Base-by-base conservation (phyloP, 2,329 filamentous ascomycete genomes). In the Hypoxylon sp. region DNA sequence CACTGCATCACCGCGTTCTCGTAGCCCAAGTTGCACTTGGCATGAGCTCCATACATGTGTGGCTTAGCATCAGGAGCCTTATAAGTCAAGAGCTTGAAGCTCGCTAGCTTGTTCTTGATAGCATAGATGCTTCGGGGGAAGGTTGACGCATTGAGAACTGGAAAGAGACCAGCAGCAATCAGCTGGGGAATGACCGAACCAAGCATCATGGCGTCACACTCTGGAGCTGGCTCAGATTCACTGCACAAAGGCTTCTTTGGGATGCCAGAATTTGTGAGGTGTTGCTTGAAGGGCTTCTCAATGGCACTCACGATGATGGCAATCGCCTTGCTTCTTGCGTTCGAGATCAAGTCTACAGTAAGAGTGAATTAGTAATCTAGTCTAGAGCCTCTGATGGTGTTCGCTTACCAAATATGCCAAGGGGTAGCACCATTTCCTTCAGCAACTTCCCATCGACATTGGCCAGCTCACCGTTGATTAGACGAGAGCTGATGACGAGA, bases 171-270 rank as follows among this genome's bases (percentile, higher is more conserved):
- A 5, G 55, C 62, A 9, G 50, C 60, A 0, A 70, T 41, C 9
- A 76, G 65, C 10, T 34, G 49, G 9, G 56, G 64, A 2, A 75
- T 61, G 1, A 60, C 55, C 1, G 72, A 75, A 21, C 74, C 75
- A 1, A 77, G 51, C 69, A 77, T 71, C 70, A 76, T 76, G 2
- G 59, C 51, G 32, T 75, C 73, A 17, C 75, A 77, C 67, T 51
- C 13, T 17, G 41, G 17, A 72, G 59, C 14, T 49, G 60, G 14
- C 69, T 60, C 1, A 73, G 49, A 49, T 72, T 9, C 17, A 19
- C 17, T 73, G 65, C 75, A 76, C 48, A 69, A 74, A 10, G 30
- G 28, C 9, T 4, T 19, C 4, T 17, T 41, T 11, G 61, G 10
- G 9, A 17, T 11, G 75, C 57, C 1, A 72, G 64, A 10, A 9